Evolutionary conservation across 805 yeast genomes (phyloP), one percentile per base, ranked within the genome.

Genomic region (Ogataea siamensis): DNA sequence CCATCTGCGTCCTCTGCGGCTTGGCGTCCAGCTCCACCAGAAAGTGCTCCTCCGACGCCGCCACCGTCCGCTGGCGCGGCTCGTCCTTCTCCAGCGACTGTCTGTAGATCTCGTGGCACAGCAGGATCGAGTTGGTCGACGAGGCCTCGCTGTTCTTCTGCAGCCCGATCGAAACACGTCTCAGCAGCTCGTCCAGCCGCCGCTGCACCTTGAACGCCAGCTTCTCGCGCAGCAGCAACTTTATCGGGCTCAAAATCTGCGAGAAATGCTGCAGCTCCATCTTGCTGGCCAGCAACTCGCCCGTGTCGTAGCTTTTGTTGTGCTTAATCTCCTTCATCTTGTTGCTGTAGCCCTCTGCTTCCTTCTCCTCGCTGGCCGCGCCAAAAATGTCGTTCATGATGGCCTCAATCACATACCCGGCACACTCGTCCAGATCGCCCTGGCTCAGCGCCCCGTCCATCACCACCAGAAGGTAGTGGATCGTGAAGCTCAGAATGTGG

Each of bases 371-470:
- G 23, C 96, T 95, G 3, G 95, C 85, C 7, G 82, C 74, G 16
- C 99, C 99, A 60, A 93, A 89, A 4, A 80, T 74, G 54, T 91
- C 96, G 54, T 88, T 95, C 96, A 91, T 91, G 15, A 89, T 70
- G 11, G 87, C 68, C 15, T 76, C 79, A 49, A 82, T 80, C 9
- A 89, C 63, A 38, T 82, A 50, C 2, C 65, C 64, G 4, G 82
- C 75, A 34, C 68, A 59, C 10, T 76, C 80, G 58, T 88, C 93
- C 28, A 91, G 64, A 42, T 86, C 95, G 6, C 95, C 94, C 47
- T 76, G 83, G 0, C 54, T 42, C 28, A 86, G 60, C 12, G 42
- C 29, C 5, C 43, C 45, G 4, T 49, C 43, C 47, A 85, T 63
- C 7, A 76, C 70, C 2, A 74, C 74, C 37, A 93, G 62, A 25